Base-by-base conservation (phyloP, 2,329 filamentous ascomycete genomes). In the Teratosphaeriaceae sp. region DNA sequence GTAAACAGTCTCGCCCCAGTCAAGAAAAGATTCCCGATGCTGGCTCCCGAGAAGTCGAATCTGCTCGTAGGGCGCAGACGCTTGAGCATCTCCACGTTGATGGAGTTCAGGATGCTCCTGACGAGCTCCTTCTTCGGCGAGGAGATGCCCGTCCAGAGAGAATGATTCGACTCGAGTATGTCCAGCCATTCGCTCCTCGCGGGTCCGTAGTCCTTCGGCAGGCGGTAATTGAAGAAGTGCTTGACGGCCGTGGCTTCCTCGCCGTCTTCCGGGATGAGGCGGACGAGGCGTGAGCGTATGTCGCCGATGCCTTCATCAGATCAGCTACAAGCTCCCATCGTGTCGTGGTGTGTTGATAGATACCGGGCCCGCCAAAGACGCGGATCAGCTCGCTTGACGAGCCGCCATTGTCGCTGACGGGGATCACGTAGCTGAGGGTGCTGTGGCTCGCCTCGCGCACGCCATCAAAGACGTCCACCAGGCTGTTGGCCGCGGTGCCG, bases 341-440 rank as follows among this genome's bases (percentile, higher is more conserved):
- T 8, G 30, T 11, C 19, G 2, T 11, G 9, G 1, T 24, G 8
- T 20, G 11, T 23, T 24, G 31, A 74, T 2, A 37, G 66, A 43
- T 68, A 83, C 90, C 90, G 51, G 90, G 90, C 1, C 92, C 92
- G 12, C 90, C 92, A 66, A 97, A 92, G 26, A 97, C 88, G 26
- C 92, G 78, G 52, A 96, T 94, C 57, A 96, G 72, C 69, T 97
- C 90, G 34, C 87, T 94, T 2, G 88, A 94, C 55, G 86, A 94
- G 29, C 90, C 90, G 38, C 90, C 90, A 65, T 97, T 97, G 67
- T 97, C 90, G 52, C 85, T 92, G 61, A 96, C 95, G 26, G 90
- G 90, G 40, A 97, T 94, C 46, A 96, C 80, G 64, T 94, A 94
- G 65, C 79, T 87, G 31, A 94, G 68, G 2, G 75, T 70, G 58